Evolutionary conservation across 2,329 filamentous ascomycete genomes (phyloP).

Genomic region (Arthrobotrys musiformis): DNA sequence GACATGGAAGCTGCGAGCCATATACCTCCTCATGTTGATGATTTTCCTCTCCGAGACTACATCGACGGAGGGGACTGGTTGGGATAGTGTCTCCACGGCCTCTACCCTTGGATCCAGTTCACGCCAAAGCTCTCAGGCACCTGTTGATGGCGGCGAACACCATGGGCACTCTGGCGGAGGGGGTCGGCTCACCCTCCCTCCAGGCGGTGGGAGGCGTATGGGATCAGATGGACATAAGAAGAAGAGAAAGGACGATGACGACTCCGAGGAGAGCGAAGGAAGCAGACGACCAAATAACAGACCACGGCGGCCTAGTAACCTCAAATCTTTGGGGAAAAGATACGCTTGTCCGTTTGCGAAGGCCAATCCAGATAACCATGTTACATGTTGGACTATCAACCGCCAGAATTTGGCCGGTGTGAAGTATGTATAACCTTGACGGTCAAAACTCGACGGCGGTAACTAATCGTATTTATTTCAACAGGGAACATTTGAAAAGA

Average conservation of each 20-base stretch:
- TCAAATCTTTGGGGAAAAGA: slow-evolving; percentile 34
- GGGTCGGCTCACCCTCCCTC: slow-evolving; percentile 5
- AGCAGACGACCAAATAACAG: slow-evolving; percentile 19
- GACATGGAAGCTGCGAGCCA: slow-evolving; percentile 45
- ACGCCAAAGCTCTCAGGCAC: slow-evolving; percentile 45
- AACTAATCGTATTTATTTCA: slow-evolving; percentile 6
- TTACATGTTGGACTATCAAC: slow-evolving; percentile 55
- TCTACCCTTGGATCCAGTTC: too few species aligned
- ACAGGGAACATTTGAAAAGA: slow-evolving; percentile 49
- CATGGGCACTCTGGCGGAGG: slow-evolving; percentile 1
- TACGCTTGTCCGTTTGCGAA: slow-evolving; percentile 53
- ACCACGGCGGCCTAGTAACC: slow-evolving; percentile 23
- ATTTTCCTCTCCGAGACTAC: slow-evolving; percentile 42
- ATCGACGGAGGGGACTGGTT: slow-evolving; percentile 17
- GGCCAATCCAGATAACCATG: slow-evolving; percentile 39
- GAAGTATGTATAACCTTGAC: slow-evolving; percentile 23
- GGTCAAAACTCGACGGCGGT: background rate
- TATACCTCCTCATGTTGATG: slow-evolving; percentile 51
- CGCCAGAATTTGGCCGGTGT: slow-evolving; percentile 52
- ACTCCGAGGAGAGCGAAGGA: slow-evolving; percentile 44
- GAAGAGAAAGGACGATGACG: slow-evolving; percentile 36
- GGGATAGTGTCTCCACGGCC: slow-evolving; percentile 42
- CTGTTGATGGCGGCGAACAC: slow-evolving; percentile 23
- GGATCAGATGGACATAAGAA: slow-evolving; percentile 12
- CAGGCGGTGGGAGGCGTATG: slow-evolving; percentile 15